These are phyloP conservation scores for Pueraria montana DNA, from an alignment of 306 rosid species.

Conservation along the genomic window DNA sequence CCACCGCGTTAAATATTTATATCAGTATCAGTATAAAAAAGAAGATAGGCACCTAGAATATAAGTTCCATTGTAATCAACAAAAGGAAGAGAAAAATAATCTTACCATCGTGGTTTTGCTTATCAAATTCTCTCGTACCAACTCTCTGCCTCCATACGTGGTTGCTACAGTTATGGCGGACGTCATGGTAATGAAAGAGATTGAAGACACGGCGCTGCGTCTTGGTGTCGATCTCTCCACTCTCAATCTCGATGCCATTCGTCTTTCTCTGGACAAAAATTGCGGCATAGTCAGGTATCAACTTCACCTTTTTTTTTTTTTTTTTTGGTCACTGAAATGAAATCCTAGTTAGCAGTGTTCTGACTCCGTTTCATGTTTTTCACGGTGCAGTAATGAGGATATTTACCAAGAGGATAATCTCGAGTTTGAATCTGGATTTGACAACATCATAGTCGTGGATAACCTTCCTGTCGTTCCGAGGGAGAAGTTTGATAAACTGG, in stretches of 20 bases:
- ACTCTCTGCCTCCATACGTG: no score
- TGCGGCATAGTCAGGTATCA: background rate
- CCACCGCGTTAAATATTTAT: no score
- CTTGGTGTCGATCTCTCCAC: conserved; percentile 71
- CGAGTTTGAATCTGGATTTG: conserved; percentile 75
- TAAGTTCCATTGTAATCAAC: no score
- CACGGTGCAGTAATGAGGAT: conserved; percentile 64
- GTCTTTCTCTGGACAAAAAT: conserved; percentile 64
- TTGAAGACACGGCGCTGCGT: conserved; percentile 70
- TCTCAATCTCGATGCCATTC: conserved; percentile 69
- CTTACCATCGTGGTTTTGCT: no score
- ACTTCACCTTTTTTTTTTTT: background rate
- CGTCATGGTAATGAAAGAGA: conserved; percentile 65
- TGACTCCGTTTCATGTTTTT: background rate
- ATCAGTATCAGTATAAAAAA: no score
- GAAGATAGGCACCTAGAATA: no score
- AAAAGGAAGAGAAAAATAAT: no score
- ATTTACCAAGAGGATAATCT: conserved; percentile 59
- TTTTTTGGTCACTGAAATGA: background rate
- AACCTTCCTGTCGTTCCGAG: conserved; percentile 67
- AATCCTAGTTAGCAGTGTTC: conserved; percentile 22
- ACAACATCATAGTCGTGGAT: conserved; percentile 76
- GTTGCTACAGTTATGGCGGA: conserved; percentile 63
- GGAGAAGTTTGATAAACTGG: no score
- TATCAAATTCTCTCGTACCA: no score